Conservation (phyloP, 768 basidiomycete species). For the Gyrodon lividus region DNA sequence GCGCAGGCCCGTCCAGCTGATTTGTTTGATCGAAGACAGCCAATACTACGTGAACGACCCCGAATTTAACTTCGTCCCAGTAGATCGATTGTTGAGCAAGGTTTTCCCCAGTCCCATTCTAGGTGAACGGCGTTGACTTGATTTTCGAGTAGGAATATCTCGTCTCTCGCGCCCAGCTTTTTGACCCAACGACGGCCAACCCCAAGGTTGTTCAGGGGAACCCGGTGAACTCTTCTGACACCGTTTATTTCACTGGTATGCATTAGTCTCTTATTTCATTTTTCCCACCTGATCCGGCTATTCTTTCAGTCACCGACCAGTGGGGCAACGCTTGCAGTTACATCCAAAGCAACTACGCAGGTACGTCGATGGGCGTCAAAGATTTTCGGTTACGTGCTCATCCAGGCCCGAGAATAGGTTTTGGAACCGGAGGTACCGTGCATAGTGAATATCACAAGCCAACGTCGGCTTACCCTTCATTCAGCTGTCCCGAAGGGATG, state of each 20-base stretch:
- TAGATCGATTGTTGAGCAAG: slow-evolving; percentile 82
- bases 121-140: not conserved
- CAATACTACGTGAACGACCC: slow-evolving; percentile 94
- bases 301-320: slow-evolving; percentile 67
- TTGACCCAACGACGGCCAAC: slow-evolving; percentile 67
- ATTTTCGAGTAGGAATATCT: slow-evolving; percentile 71
- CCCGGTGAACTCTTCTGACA: slow-evolving; percentile 85
- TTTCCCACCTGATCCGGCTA: not conserved
- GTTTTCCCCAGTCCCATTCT: slow-evolving; percentile 33
- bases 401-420: slow-evolving; percentile 46
- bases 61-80: slow-evolving; percentile 71
- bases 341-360: slow-evolving; percentile 87
- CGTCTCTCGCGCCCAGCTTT: slow-evolving; percentile 71
- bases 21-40: slow-evolving; percentile 50
- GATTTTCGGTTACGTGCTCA: not conserved
- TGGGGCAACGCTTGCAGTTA: slow-evolving; percentile 90
- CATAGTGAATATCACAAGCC: not conserved
- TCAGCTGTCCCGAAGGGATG: slow-evolving; percentile 88
- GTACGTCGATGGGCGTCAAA: slow-evolving; percentile 34
- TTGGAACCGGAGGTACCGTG: slow-evolving; percentile 77
- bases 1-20: not conserved
- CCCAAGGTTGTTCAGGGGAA: slow-evolving; percentile 71
- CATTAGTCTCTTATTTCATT: not conserved
- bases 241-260: slow-evolving; percentile 88
- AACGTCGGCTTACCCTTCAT: slow-evolving; percentile 3